A percentile compares a stretch with the other conserved stretches of the same genome.
Conservation (phyloP, 495 filamentous ascomycete genomes). For the Daldinia grandis region DNA sequence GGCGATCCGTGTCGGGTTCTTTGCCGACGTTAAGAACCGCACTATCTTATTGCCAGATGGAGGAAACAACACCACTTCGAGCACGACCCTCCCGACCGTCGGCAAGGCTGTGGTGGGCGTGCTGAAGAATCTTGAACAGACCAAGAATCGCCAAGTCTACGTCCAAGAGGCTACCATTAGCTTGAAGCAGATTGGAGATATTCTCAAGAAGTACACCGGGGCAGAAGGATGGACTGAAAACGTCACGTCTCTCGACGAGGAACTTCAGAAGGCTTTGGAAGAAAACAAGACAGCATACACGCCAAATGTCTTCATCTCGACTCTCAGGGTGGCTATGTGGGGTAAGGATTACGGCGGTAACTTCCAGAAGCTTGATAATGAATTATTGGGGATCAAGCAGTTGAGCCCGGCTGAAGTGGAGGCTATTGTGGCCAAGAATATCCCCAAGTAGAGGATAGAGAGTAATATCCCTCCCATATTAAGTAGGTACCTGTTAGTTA, state of each 20-base stretch:
- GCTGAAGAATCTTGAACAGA: slow-evolving; percentile 56
- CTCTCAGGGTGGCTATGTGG: slow-evolving; percentile 47
- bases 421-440: slow-evolving; percentile 16
- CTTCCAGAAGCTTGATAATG: slow-evolving; percentile 41
- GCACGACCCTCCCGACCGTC: slow-evolving; percentile 52
- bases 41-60: slow-evolving; percentile 55
- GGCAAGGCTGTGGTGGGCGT: slow-evolving; percentile 55
- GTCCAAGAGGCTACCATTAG: slow-evolving; percentile 52
- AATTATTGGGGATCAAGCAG: slow-evolving; percentile 38
- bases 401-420: slow-evolving; percentile 33
- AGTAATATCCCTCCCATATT: neutral
- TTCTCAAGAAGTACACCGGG: slow-evolving; percentile 52
- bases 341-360: slow-evolving; percentile 47
- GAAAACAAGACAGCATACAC: slow-evolving; percentile 45
- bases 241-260: slow-evolving; percentile 45
- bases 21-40: slow-evolving; percentile 50
- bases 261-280: slow-evolving; percentile 37
- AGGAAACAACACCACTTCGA: slow-evolving; percentile 53
- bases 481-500: no score
- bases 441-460: slow-evolving; percentile 9
- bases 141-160: slow-evolving; percentile 58
- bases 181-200: slow-evolving; percentile 53
- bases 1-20: slow-evolving; percentile 50
- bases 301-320: slow-evolving; percentile 3
- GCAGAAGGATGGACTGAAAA: slow-evolving; percentile 48